Evolutionary conservation across 2,329 filamentous ascomycete species (phyloP).

Genomic region (Chaetomiaceae sp.): DNA sequence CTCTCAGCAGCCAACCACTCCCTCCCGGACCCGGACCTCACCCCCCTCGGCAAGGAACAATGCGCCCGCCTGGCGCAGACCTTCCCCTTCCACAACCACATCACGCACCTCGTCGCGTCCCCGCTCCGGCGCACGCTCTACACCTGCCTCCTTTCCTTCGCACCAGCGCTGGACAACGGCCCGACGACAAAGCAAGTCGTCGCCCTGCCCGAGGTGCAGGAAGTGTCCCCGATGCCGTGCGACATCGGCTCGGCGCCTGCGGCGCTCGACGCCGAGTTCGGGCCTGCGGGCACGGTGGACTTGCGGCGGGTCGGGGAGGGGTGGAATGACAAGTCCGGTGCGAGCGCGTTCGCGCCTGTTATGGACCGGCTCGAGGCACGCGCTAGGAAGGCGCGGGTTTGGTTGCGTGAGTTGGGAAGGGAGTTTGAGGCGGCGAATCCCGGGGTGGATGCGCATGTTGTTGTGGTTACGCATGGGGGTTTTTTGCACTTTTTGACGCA

Average conservation of each 20-base stretch:
- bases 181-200: slow-evolving; percentile 47
- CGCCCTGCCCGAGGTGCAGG: slow-evolving; percentile 71
- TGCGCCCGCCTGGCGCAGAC: slow-evolving; percentile 56
- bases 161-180: slow-evolving; percentile 41
- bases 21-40: slow-evolving; percentile 74
- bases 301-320: slow-evolving; percentile 53
- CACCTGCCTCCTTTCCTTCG: slow-evolving; percentile 69
- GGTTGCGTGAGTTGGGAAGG: slow-evolving; percentile 48
- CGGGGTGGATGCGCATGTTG: slow-evolving; percentile 56
- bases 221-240: slow-evolving; percentile 68
- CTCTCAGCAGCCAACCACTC: slow-evolving; percentile 62
- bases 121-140: slow-evolving; percentile 77
- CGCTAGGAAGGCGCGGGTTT: slow-evolving; percentile 55
- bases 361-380: slow-evolving; percentile 53
- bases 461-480: slow-evolving; percentile 76
- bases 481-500: slow-evolving; percentile 81
- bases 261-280: slow-evolving; percentile 57
- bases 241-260: slow-evolving; percentile 63
- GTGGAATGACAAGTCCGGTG: slow-evolving; percentile 65
- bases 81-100: slow-evolving; percentile 61
- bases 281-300: slow-evolving; percentile 51
- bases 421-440: slow-evolving; percentile 37
- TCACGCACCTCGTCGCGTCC: slow-evolving; percentile 71
- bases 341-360: slow-evolving; percentile 43
- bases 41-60: slow-evolving; percentile 69